Percentiles rank a stretch among this genome's conserved stretches.
Conservation (phyloP, 1,284 basidiomycete species). For the Naganishia liquefaciens region DNA sequence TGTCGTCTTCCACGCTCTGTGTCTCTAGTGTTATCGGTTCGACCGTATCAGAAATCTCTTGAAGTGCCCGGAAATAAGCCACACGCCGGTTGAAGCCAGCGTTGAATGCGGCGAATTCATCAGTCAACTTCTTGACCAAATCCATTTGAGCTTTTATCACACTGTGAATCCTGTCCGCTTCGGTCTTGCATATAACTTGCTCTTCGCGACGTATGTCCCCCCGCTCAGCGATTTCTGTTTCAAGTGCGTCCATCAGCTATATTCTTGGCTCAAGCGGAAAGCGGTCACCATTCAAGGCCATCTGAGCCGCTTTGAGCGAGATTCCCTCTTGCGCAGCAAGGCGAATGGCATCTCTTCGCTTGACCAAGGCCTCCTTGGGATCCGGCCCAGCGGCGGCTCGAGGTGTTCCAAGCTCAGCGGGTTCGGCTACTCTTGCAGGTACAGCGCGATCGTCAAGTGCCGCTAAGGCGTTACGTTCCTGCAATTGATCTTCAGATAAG, state of each 20-base stretch:
- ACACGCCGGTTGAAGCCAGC: slow-evolving; percentile 49
- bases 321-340: slow-evolving; percentile 42
- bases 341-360: slow-evolving; percentile 43
- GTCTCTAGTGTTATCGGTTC: slow-evolving; percentile 6
- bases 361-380: slow-evolving; percentile 39
- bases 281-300: slow-evolving; percentile 45
- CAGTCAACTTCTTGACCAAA: slow-evolving; percentile 43
- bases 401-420: slow-evolving; percentile 33
- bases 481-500: not conserved
- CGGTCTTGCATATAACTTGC: slow-evolving; percentile 3
- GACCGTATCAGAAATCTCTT: slow-evolving; percentile 51
- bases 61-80: slow-evolving; percentile 48
- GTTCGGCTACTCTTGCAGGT: slow-evolving; percentile 39
- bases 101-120: slow-evolving; percentile 50
- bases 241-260: not conserved
- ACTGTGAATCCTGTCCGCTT: slow-evolving; percentile 7
- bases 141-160: slow-evolving; percentile 34
- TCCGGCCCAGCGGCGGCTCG: slow-evolving; percentile 29
- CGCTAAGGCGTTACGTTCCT: slow-evolving; percentile 20
- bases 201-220: slow-evolving; percentile 1
- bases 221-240: not conserved
- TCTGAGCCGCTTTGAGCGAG: slow-evolving; percentile 45
- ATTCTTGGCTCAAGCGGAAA: not conserved
- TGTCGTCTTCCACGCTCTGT: slow-evolving; percentile 17
- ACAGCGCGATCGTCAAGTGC: slow-evolving; percentile 33